phyloP scores from a whole-genome alignment of 192 early-diverging fungal species.

The Podila verticillata region DNA sequence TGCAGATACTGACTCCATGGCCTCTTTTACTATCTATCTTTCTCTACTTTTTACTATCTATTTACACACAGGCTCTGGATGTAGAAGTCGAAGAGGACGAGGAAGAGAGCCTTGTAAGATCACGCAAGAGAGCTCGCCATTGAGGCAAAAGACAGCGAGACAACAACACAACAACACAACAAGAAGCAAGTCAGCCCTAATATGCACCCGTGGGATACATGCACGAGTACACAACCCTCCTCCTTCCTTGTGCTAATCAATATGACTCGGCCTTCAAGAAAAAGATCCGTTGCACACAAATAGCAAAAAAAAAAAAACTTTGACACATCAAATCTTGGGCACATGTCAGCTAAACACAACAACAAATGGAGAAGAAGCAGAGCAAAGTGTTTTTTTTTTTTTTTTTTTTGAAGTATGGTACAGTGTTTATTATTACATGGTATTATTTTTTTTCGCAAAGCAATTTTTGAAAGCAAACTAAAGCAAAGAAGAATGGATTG shows the following conservation, averaged over 20 bases:
- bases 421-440: not conserved
- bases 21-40: not conserved
- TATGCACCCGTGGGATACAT: not conserved
- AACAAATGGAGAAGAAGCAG: no score
- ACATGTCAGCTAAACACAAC: no score
- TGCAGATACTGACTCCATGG: not conserved
- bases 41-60: not conserved
- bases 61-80: conserved; percentile 12
- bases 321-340: no score
- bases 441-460: not conserved
- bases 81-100: conserved; percentile 8
- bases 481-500: not conserved
- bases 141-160: not conserved
- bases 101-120: conserved; percentile 28
- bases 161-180: no score
- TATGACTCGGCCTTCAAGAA: not conserved
- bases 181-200: not conserved
- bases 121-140: conserved; percentile 28
- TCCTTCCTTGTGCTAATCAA: no score
- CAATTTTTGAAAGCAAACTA: not conserved
- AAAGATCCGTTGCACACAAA: not conserved
- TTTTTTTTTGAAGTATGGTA: not conserved
- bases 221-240: no score
- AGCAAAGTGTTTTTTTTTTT: no score
- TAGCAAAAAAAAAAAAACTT: no score